These are phyloP conservation scores for Heimioporus sp. DNA, from an alignment of 768 basidiomycete species.

Conservation along the genomic window DNA sequence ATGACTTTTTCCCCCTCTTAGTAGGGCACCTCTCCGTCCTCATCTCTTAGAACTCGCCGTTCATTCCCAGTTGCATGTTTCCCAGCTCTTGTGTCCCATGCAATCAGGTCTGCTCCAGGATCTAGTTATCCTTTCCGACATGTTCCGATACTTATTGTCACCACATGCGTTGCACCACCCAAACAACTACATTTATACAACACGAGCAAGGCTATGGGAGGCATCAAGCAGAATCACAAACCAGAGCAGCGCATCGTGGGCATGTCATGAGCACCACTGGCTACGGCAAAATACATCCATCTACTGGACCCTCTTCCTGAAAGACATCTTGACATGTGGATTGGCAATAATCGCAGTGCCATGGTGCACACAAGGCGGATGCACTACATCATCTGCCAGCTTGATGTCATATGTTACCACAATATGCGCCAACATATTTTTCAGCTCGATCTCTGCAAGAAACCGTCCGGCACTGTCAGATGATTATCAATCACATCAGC, in stretches of 20 bases:
- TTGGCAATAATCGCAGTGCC: not conserved
- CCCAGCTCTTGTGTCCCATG: constrained; percentile 81
- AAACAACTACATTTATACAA: too few relatives aligned
- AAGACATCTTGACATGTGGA: not conserved
- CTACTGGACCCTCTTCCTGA: constrained; percentile 1
- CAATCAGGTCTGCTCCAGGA: constrained; percentile 76
- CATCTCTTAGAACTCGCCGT: constrained; percentile 15
- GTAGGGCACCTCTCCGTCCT: not conserved
- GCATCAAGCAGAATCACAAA: too few relatives aligned
- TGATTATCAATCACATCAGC: too few relatives aligned
- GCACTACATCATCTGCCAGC: not conserved
- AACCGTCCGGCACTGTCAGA: constrained; percentile 15
- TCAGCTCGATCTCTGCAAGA: constrained; percentile 8
- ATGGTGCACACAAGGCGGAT: not conserved
- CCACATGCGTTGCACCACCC: too few relatives aligned
- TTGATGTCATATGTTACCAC: constrained; percentile 10
- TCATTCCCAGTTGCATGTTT: constrained; percentile 65
- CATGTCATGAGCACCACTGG: too few relatives aligned
- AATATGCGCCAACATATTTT: constrained; percentile 12
- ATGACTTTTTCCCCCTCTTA: constrained; percentile 65
- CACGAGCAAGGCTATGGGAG: too few relatives aligned
- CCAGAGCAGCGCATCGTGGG: too few relatives aligned
- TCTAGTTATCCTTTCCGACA: too few relatives aligned
- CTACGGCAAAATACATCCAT: too few relatives aligned
- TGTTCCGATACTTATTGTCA: too few relatives aligned